Percentiles rank a stretch among this genome's conserved stretches.
These are phyloP conservation scores for Calonectria pseudoreteaudii DNA, from an alignment of 2,329 filamentous ascomycete species.

Conservation along the genomic window DNA sequence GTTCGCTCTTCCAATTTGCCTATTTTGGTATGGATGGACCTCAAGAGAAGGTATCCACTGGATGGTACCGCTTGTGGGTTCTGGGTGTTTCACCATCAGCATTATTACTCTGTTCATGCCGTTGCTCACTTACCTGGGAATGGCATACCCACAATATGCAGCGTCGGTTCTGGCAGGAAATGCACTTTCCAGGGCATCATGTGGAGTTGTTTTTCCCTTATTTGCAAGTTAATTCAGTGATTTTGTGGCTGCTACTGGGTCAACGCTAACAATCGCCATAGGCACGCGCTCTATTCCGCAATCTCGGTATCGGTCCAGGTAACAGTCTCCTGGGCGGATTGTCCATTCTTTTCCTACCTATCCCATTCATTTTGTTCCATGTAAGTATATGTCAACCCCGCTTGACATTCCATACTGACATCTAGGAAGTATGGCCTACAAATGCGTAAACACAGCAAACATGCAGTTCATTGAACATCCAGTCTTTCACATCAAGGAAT, in stretches of 20 bases:
- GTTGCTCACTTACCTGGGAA: conserved; percentile 27
- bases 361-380: conserved; percentile 13
- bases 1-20: conserved; percentile 63
- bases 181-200: conserved; percentile 16
- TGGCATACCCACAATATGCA: conserved; percentile 17
- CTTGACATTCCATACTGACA: not conserved
- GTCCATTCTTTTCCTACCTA: conserved; percentile 3
- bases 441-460: not conserved
- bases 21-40: conserved; percentile 31
- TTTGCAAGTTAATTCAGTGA: not conserved
- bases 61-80: conserved; percentile 15
- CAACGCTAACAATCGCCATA: not conserved
- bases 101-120: conserved; percentile 11
- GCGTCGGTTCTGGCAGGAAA: conserved; percentile 18
- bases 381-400: not conserved
- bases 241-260: not conserved
- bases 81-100: not conserved
- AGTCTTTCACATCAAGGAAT: rapidly evolving
- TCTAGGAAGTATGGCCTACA: not conserved
- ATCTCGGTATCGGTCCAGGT: not conserved
- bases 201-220: conserved; percentile 9
- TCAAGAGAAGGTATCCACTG: conserved; percentile 17
- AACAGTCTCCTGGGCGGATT: conserved; percentile 18
- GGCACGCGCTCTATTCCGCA: conserved; percentile 3
- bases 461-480: not conserved